phyloP scores from a whole-genome alignment of 2,329 filamentous ascomycete species.

The Septoria petroselini region DNA sequence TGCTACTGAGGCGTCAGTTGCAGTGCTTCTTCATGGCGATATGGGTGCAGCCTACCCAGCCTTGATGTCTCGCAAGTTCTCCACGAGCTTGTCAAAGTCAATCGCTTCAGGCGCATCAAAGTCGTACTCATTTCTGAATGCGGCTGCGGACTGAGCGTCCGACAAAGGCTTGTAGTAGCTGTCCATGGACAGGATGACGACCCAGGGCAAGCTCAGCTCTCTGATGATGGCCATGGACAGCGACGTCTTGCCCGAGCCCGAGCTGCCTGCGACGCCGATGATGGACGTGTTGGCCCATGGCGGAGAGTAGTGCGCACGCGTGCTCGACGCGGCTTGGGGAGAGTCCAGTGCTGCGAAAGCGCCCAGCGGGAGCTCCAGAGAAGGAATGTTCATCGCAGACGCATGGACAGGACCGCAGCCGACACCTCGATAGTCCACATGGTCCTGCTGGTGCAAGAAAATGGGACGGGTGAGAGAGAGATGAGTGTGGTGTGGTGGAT shows the following conservation, averaged over 20 bases:
- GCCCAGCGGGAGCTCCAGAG: slow-evolving; percentile 30
- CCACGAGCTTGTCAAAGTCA: slow-evolving; percentile 85
- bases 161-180: slow-evolving; percentile 94
- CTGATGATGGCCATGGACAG: slow-evolving; percentile 87
- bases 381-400: slow-evolving; percentile 33
- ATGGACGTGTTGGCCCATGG: slow-evolving; percentile 97
- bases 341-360: slow-evolving; percentile 23
- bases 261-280: slow-evolving; percentile 92
- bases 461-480: slow-evolving; percentile 4
- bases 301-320: slow-evolving; percentile 73
- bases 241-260: slow-evolving; percentile 92
- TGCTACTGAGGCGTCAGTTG: slow-evolving; percentile 48
- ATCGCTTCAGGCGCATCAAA: slow-evolving; percentile 93
- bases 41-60: slow-evolving; percentile 67
- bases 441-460: slow-evolving; percentile 13
- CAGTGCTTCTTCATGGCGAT: neutral
- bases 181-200: slow-evolving; percentile 97
- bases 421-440: slow-evolving; percentile 34
- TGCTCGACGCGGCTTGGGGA: slow-evolving; percentile 10
- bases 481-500: slow-evolving; percentile 13
- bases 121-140: slow-evolving; percentile 89
- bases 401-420: slow-evolving; percentile 31
- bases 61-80: slow-evolving; percentile 79
- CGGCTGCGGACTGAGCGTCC: slow-evolving; percentile 71
- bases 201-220: slow-evolving; percentile 90